A percentile compares a stretch with the other conserved stretches of the same genome.
These are phyloP conservation scores for Aeschynomene evenia DNA, from an alignment of 306 rosid species.

Conservation along the genomic window DNA sequence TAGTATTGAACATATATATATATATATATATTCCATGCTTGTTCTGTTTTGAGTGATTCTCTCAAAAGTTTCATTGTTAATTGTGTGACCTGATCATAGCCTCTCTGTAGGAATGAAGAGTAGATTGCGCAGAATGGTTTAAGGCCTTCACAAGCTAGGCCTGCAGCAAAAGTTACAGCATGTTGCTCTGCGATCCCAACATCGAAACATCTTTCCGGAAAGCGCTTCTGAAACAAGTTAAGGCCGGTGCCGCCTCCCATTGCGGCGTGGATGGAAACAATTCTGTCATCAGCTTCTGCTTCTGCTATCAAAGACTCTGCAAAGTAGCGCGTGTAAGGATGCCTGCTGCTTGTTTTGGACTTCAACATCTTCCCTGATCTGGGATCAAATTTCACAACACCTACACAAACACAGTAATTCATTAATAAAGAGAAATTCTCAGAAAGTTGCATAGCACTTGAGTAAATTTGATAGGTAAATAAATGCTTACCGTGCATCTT, in stretches of 20 bases:
- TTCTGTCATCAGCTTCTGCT: slow-evolving; percentile 50
- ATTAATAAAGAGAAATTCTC: background rate
- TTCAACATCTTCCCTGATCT: slow-evolving; percentile 59
- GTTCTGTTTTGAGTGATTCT: background rate
- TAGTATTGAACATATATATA: too few relatives aligned
- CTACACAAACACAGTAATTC: slow-evolving; percentile 23
- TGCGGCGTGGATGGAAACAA: slow-evolving; percentile 66
- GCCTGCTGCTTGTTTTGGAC: slow-evolving; percentile 32
- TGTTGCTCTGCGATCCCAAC: slow-evolving; percentile 76
- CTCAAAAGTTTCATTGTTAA: background rate
- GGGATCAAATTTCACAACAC: slow-evolving; percentile 64
- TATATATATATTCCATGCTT: too few relatives aligned
- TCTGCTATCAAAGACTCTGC: slow-evolving; percentile 60
- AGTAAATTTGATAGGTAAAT: background rate
- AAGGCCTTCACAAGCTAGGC: slow-evolving; percentile 59
- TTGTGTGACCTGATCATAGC: slow-evolving; percentile 58
- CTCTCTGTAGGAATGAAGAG: slow-evolving; percentile 70
- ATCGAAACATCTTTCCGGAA: slow-evolving; percentile 59
- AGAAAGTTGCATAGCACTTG: too few relatives aligned
- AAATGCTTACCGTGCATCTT: slow-evolving; percentile 58
- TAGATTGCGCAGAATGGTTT: slow-evolving; percentile 70
- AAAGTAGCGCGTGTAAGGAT: slow-evolving; percentile 58
- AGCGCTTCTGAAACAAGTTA: slow-evolving; percentile 55
- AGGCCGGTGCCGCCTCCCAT: slow-evolving; percentile 87
- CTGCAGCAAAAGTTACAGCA: slow-evolving; percentile 69